Base-by-base conservation (phyloP, 2,329 filamentous ascomycete species). In the Ceratocystis destructans region DNA sequence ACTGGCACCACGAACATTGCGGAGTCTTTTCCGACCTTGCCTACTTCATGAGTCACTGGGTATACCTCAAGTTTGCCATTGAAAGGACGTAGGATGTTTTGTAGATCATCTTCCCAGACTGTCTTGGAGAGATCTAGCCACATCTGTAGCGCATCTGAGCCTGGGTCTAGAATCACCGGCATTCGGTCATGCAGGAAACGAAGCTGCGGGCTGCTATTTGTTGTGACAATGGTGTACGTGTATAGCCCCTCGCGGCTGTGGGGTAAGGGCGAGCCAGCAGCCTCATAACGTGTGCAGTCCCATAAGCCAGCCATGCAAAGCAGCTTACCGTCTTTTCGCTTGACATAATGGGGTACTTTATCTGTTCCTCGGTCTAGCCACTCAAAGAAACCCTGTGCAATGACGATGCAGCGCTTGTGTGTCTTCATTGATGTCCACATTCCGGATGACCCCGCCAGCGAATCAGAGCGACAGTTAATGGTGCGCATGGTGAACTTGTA, bases 341-440 rank as follows among this genome's bases (percentile, higher is more conserved):
- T 92, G 25, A 90, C 83, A 71, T 86, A 96, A 75, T 97, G 86
- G 10, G 94, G 93, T 1, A 93, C 77, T 76, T 90, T 95, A 65
- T 94, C 87, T 70, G 88, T 92, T 65, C 71, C 87, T 71, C 87
- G 89, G 75, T 93, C 93, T 68, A 95, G 78, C 94, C 94, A 97
- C 75, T 99, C 94, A 72, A 90, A 99, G 75, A 97, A 99, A 1
- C 94, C 94, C 75, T 96, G 88, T 8, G 89, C 91, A 5, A 96
- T 73, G 8, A 97, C 85, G 25, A 97, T 80, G 74, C 94, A 97
- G 37, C 94, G 82, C 76, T 96, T 96, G 70, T 82, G 84, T 69
- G 86, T 85, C 77, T 96, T 96, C 88, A 97, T 95, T 0, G 83
- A 85, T 53, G 83, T 87, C 94, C 94, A 97, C 86, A 97, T 89